phyloP scores from a whole-genome alignment of 495 filamentous ascomycete genomes.

The Penicillium nucicola region DNA sequence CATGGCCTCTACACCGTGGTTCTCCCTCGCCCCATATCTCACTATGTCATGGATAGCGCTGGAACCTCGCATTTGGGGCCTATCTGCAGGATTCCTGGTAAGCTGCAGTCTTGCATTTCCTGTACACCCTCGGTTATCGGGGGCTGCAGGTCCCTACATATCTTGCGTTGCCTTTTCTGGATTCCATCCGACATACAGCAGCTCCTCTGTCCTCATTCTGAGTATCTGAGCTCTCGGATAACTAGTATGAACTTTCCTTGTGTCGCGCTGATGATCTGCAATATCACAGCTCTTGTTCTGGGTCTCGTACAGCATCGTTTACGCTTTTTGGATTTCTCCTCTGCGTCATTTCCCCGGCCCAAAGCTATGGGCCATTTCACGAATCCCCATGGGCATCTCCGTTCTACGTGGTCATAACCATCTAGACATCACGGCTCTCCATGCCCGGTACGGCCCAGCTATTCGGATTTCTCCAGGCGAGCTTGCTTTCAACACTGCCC shows the following conservation, averaged over 20 bases:
- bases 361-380: conserved; percentile 36
- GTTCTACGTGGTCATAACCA: conserved; percentile 20
- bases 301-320: conserved; percentile 22
- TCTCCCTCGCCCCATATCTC: background rate
- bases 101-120: conserved; percentile 20
- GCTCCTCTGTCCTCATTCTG: too few species aligned
- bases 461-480: conserved; percentile 56
- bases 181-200: background rate
- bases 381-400: conserved; percentile 30
- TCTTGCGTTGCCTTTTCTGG: background rate
- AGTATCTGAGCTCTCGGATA: too few species aligned
- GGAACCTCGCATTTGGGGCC: conserved; percentile 9
- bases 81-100: conserved; percentile 20
- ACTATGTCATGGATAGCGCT: conserved; percentile 12
- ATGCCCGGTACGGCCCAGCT: conserved; percentile 41
- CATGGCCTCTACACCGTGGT: conserved; percentile 2
- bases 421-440: conserved; percentile 21
- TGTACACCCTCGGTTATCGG: conserved; percentile 10
- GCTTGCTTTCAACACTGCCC: conserved; percentile 51
- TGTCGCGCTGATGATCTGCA: background rate
- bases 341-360: conserved; percentile 52
- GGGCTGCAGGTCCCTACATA: conserved; percentile 14
- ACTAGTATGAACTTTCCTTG: too few species aligned
- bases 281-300: conserved; percentile 12
- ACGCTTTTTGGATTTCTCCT: conserved; percentile 50